These are phyloP conservation scores for Russula olivacea DNA, from an alignment of 768 basidiomycete genomes.

Conservation along the genomic window DNA sequence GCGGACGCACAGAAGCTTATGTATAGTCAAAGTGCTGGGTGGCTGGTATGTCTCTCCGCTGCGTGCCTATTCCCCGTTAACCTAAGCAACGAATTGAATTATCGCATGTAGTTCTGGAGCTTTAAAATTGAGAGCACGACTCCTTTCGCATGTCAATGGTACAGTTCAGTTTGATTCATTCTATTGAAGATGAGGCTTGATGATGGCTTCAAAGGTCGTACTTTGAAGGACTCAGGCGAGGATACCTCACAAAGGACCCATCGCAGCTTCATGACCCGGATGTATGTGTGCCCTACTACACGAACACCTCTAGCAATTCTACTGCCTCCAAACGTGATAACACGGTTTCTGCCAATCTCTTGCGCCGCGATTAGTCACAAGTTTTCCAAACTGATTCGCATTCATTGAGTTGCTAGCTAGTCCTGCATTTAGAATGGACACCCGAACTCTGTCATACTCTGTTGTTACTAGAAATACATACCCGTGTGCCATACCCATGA, in stretches of 20 bases:
- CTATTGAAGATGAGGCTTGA: background rate
- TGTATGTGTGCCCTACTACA: constrained; percentile 61
- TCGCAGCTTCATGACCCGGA: constrained; percentile 47
- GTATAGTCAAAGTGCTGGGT: constrained; percentile 55
- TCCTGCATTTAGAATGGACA: background rate
- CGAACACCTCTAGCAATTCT: background rate
- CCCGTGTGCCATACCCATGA: too few relatives aligned
- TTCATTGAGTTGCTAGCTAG: background rate
- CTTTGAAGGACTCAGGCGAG: constrained; percentile 49
- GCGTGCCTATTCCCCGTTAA: background rate
- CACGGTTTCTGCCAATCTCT: background rate
- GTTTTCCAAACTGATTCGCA: background rate
- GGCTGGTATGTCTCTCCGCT: constrained; percentile 47
- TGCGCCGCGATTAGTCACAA: background rate
- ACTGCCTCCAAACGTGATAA: background rate
- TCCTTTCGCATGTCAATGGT: constrained; percentile 60
- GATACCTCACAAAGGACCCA: constrained; percentile 62
- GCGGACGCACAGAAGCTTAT: constrained; percentile 70
- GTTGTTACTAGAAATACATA: too few relatives aligned
- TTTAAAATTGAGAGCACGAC: constrained; percentile 62
- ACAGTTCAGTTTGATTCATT: constrained; percentile 23
- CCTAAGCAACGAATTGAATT: background rate
- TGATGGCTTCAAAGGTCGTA: constrained; percentile 54
- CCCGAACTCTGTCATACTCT: background rate
- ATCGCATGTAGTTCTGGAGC: constrained; percentile 52